These are phyloP conservation scores for Schoenoplectus triqueter DNA, from an alignment of 202 grass and related monocot genomes.

Conservation along the genomic window DNA sequence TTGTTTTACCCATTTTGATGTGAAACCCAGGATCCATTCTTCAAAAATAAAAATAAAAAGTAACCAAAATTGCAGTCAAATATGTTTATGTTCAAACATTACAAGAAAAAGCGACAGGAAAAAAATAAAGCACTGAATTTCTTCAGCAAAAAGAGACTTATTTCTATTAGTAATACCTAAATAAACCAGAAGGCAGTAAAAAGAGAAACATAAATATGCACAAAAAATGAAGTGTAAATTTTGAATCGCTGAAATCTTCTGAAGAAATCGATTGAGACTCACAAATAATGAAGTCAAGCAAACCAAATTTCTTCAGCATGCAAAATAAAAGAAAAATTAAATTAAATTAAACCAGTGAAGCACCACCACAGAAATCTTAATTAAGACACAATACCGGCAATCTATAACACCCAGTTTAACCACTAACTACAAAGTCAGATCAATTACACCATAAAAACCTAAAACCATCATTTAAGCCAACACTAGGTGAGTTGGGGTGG, in stretches of 20 bases:
- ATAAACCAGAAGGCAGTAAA: background rate
- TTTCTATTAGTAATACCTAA: too few relatives aligned
- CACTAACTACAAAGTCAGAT: slow-evolving; percentile 11
- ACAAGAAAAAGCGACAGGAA: too few relatives aligned
- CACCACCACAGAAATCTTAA: slow-evolving; percentile 36
- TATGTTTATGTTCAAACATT: too few relatives aligned
- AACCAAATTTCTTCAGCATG: background rate
- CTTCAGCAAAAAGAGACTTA: too few relatives aligned
- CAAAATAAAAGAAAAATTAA: background rate
- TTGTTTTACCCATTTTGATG: too few relatives aligned
- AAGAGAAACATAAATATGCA: background rate
- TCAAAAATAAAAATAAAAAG: too few relatives aligned
- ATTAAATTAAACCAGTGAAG: background rate
- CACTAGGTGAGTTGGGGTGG: slow-evolving; percentile 46
- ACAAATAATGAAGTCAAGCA: slow-evolving; percentile 22
- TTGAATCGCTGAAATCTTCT: background rate
- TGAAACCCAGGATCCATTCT: too few relatives aligned
- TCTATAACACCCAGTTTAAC: slow-evolving; percentile 23
- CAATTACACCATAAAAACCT: background rate
- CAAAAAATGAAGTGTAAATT: background rate
- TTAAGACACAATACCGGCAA: slow-evolving; percentile 31
- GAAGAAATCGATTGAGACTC: background rate
- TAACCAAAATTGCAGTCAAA: too few relatives aligned
- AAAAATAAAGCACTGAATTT: too few relatives aligned
- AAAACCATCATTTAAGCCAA: background rate